A percentile compares a stretch with the other conserved stretches of the same genome.
phyloP scores from a whole-genome alignment of 495 filamentous ascomycete species.

The Aspergillus avenaceus region DNA sequence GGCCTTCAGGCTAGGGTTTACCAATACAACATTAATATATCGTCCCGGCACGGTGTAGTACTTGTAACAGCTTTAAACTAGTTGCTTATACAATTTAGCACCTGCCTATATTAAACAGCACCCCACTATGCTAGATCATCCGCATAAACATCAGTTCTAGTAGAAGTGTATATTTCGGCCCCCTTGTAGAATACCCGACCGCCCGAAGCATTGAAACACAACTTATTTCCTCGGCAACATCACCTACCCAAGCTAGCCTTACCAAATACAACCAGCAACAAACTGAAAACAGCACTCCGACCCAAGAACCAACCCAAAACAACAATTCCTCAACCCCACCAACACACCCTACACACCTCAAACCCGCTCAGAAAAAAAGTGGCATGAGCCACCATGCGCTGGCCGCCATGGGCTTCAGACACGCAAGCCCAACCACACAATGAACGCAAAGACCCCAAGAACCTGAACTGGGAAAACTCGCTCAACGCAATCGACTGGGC shows the following conservation, averaged over 20 bases:
- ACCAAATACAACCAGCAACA: conserved; percentile 11
- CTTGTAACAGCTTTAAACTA: too few relatives aligned
- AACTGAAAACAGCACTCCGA: too few relatives aligned
- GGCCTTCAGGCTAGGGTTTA: conserved; percentile 9
- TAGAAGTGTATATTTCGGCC: too few relatives aligned
- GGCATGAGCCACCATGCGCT: conserved; percentile 47
- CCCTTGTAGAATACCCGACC: too few relatives aligned
- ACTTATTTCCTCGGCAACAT: conserved; percentile 16
- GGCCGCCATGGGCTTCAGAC: conserved; percentile 46
- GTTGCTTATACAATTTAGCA: too few relatives aligned
- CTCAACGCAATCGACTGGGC: conserved; percentile 49
- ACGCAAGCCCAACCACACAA: conserved; percentile 22
- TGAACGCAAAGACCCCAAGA: conserved; percentile 13
- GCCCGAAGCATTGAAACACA: not conserved
- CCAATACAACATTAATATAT: too few relatives aligned
- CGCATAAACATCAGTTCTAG: not conserved
- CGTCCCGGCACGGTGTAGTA: too few relatives aligned
- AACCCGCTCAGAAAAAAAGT: too few relatives aligned
- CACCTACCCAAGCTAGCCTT: conserved; percentile 4
- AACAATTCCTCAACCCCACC: conserved; percentile 8
- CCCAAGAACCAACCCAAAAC: too few relatives aligned
- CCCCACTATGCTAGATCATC: not conserved
- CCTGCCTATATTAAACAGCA: too few relatives aligned
- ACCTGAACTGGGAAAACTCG: conserved; percentile 1
- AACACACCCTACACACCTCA: not conserved